Conservation (phyloP, 2,329 filamentous ascomycete species). For the Periconia sp. region DNA sequence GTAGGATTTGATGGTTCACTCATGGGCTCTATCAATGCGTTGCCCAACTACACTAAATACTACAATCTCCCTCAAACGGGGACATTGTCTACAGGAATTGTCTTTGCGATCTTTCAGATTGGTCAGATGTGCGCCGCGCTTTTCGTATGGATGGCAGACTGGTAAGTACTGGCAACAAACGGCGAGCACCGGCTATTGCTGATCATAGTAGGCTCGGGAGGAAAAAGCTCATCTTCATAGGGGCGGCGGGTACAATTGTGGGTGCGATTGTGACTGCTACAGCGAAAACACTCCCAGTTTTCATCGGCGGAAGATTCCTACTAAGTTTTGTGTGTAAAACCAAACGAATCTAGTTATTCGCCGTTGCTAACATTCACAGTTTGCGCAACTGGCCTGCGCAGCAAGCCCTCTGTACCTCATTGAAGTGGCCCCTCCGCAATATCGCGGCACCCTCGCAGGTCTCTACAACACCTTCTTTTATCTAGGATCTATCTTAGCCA, state of each 20-base stretch:
- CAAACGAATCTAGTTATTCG: not conserved
- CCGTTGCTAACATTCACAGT: not conserved
- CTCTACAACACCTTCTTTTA: conserved; percentile 37
- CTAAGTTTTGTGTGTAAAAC: conserved; percentile 12
- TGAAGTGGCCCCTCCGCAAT: conserved; percentile 30
- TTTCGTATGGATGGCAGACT: conserved; percentile 50
- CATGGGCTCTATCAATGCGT: conserved; percentile 50
- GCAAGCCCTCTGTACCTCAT: conserved; percentile 25
- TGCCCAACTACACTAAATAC: conserved; percentile 47
- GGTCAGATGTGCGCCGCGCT: conserved; percentile 49
- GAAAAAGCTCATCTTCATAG: conserved; percentile 48
- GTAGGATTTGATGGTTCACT: conserved; percentile 47
- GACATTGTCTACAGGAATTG: conserved; percentile 46
- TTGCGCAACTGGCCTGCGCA: conserved; percentile 36
- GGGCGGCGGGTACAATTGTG: conserved; percentile 27
- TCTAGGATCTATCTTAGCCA: conserved; percentile 27
- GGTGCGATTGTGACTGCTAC: conserved; percentile 26
- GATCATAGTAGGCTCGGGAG: conserved; percentile 36
- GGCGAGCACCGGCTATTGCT: too few relatives aligned
- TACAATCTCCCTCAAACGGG: conserved; percentile 41
- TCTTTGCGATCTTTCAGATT: conserved; percentile 47
- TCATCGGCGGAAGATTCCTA: conserved; percentile 30
- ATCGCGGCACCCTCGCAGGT: conserved; percentile 30
- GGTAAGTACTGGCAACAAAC: conserved; percentile 9
- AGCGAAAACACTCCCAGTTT: conserved; percentile 19